A percentile compares a stretch with the other conserved stretches of the same genome.
phyloP scores from a whole-genome alignment of 352 stramenopile genomes.

The Peronospora farinosa region DNA sequence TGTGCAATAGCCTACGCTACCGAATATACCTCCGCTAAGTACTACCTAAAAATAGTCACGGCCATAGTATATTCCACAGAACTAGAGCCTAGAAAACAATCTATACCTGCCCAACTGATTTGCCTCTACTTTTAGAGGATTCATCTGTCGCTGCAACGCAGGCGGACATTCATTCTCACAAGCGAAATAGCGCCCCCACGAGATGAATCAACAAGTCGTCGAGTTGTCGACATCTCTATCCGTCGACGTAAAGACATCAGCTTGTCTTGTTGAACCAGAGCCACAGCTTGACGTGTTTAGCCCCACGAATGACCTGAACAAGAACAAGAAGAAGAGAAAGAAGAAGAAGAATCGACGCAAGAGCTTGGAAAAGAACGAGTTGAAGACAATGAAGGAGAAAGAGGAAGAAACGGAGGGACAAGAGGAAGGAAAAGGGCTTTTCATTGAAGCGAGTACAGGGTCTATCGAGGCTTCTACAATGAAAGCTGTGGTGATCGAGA shows the following conservation, averaged over 20 bases:
- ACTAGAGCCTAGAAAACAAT: neutral
- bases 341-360: slow-evolving; percentile 27
- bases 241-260: slow-evolving; percentile 4
- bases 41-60: no score
- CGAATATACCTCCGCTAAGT: neutral
- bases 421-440: neutral
- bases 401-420: neutral
- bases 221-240: neutral
- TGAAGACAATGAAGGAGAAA: slow-evolving; percentile 9
- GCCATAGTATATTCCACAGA: neutral
- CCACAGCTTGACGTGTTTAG: slow-evolving; percentile 11
- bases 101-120: neutral
- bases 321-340: slow-evolving; percentile 30
- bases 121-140: neutral
- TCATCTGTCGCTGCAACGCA: slow-evolving; percentile 5
- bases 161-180: slow-evolving; percentile 5
- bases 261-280: slow-evolving; percentile 14
- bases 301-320: slow-evolving; percentile 6
- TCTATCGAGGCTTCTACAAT: neutral
- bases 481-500: neutral
- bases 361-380: slow-evolving; percentile 21
- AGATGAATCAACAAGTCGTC: slow-evolving; percentile 11
- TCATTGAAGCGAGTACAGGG: no score
- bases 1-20: neutral
- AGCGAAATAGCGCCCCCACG: slow-evolving; percentile 2